These are phyloP conservation scores for Teratosphaeria zuluensis DNA, from an alignment of 2,329 filamentous ascomycete genomes.

Conservation along the genomic window DNA sequence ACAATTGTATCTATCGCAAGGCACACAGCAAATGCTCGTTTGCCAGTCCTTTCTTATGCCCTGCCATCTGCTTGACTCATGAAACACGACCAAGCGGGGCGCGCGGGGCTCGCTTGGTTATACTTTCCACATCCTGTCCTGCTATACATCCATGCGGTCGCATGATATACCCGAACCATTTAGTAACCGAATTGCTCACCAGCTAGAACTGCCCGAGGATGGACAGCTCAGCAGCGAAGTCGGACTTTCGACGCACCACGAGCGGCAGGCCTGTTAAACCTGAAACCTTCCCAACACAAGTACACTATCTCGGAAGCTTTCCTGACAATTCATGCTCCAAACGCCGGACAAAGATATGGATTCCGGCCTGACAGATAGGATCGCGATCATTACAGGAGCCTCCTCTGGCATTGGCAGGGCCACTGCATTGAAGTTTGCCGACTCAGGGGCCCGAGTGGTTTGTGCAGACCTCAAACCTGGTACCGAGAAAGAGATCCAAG, in stretches of 20 bases:
- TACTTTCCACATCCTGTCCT: neutral
- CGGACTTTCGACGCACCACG: too few species aligned
- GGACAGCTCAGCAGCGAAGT: too few species aligned
- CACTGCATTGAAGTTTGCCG: conserved; percentile 18
- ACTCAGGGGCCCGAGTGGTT: conserved; percentile 16
- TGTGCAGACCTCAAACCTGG: conserved; percentile 17
- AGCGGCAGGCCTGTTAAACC: too few species aligned
- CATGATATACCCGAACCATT: neutral
- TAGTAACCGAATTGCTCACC: neutral
- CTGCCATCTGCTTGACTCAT: neutral
- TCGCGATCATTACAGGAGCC: conserved; percentile 21
- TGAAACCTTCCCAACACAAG: too few species aligned
- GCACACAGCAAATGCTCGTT: too few species aligned
- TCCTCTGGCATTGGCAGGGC: conserved; percentile 19
- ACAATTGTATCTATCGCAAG: too few species aligned
- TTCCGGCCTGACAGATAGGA: conserved; percentile 14
- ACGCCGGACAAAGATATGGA: neutral
- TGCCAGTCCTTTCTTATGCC: neutral
- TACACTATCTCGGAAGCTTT: neutral
- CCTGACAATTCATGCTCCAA: neutral
- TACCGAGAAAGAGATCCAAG: conserved; percentile 13
- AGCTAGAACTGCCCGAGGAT: neutral
- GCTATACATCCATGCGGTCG: too few species aligned
- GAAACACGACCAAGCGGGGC: neutral
- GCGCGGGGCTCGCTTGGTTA: neutral